Evolutionary conservation across 2,329 filamentous ascomycete genomes (phyloP), one percentile per base, ranked within the genome.

Genomic region (Penicillium italicum): DNA sequence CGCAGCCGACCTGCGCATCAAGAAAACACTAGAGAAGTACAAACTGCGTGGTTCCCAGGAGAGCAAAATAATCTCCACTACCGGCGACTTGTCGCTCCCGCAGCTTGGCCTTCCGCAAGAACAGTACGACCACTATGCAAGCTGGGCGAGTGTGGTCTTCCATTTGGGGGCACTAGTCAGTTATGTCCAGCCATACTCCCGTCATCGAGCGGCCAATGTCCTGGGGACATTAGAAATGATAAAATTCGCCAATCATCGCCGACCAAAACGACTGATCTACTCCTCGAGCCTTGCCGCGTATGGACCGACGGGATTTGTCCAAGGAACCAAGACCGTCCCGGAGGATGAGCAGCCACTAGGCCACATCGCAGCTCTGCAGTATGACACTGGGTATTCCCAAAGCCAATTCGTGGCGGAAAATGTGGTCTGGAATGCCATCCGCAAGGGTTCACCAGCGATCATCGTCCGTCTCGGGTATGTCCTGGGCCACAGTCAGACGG

Each of bases 321-420:
- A 16, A 6, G 43, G 50, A 4, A 36, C 22, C 3, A 43, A 40
- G 14, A 33, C 48, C 24, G 28, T 60, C 6, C 28, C 43, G 1
- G 61, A 63, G 28, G 53, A 60, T 24, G 34, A 54, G 31, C 28
- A 41, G 4, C 61, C 59, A 14, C 11, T 37, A 8, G 16, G 30
- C 5, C 53, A 50, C 10, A 41, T 34, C 7, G 31, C 53, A 1
- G 40, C 47, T 14, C 22, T 57, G 14, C n/a, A 43, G 11, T 36
- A 59, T 9, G 49, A 53, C 16, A 53, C 54, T 2, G 62, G 65
- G 12, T 67, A 67, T 24, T 46, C 58, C 0, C 55, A 54, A 6
- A 67, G 62, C 52, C 60, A 67, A 28, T 55, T 52, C 20, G 65
- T 66, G 10, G 61, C 56, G 0, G 65, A 67, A 34, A 54, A 38